These are phyloP conservation scores for Dunaliella primolecta DNA, from an alignment of 139 green algal genomes.

Conservation along the genomic window DNA sequence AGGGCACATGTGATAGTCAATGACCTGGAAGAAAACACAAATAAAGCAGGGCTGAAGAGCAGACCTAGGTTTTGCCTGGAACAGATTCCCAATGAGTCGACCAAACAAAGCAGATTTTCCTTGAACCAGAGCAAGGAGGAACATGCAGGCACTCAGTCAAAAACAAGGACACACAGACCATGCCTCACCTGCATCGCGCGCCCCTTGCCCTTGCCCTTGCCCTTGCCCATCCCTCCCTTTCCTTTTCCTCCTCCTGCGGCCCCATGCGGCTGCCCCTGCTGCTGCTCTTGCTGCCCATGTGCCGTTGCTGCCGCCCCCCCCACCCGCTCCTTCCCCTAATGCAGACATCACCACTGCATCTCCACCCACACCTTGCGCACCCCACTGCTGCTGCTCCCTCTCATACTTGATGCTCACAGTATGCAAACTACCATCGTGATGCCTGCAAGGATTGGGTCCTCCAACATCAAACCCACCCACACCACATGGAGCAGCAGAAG, in stretches of 20 bases:
- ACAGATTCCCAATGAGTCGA: too few relatives aligned
- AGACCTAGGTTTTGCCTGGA: too few relatives aligned
- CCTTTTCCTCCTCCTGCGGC: not conserved
- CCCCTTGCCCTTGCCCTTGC: constrained; percentile 9
- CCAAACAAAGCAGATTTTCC: too few relatives aligned
- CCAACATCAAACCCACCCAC: not conserved
- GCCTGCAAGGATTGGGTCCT: too few relatives aligned
- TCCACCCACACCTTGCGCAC: not conserved
- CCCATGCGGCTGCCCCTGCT: not conserved
- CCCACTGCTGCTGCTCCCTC: not conserved
- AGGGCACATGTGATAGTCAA: too few relatives aligned
- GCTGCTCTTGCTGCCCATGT: not conserved
- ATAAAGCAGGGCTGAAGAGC: too few relatives aligned
- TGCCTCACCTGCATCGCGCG: not conserved
- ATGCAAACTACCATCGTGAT: not conserved
- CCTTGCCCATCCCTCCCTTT: not conserved
- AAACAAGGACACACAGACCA: not conserved
- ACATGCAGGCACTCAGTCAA: too few relatives aligned
- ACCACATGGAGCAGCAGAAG: not conserved
- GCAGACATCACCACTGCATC: not conserved
- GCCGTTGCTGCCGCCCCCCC: not conserved
- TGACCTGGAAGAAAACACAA: too few relatives aligned
- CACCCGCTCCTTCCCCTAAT: not conserved
- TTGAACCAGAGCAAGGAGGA: too few relatives aligned
- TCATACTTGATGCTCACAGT: not conserved